Percentiles rank a stretch among this genome's conserved stretches.
Conservation (phyloP, 2,329 filamentous ascomycete species). For the Cladosporium sp. region DNA sequence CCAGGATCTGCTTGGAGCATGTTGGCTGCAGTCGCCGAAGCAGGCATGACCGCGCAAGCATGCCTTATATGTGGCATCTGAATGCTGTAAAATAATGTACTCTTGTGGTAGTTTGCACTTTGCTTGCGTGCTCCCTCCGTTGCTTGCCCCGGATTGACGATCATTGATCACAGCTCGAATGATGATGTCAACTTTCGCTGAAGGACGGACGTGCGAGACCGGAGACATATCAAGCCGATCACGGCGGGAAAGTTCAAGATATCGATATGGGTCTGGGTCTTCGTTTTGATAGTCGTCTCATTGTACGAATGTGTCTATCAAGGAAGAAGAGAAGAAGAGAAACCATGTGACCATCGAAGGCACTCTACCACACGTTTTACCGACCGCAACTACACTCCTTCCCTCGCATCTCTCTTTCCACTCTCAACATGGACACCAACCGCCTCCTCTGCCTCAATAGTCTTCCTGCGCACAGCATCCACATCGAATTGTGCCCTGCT, state of each 20-base stretch:
- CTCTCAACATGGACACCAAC: not conserved
- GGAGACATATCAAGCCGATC: not conserved
- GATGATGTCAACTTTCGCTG: not conserved
- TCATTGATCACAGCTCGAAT: not conserved
- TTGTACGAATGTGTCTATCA: too few relatives aligned
- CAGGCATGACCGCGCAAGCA: conserved; percentile 28
- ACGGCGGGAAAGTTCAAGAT: not conserved
- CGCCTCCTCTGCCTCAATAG: conserved; percentile 5
- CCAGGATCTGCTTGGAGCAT: conserved; percentile 7
- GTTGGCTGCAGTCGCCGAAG: conserved; percentile 24
- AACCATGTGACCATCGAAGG: too few relatives aligned
- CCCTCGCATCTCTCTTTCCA: not conserved
- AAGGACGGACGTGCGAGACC: not conserved
- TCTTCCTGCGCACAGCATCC: conserved; percentile 15
- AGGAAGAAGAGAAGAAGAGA: too few relatives aligned
- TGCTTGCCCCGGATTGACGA: not conserved
- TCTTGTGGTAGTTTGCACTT: not conserved
- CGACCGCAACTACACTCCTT: not conserved
- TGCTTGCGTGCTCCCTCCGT: not conserved
- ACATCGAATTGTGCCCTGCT: conserved; percentile 24
- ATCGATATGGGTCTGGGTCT: too few relatives aligned
- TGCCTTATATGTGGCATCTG: conserved; percentile 25
- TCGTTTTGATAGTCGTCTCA: too few relatives aligned
- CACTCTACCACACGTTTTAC: too few relatives aligned
- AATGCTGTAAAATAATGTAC: not conserved